Evolutionary conservation across 306 rosid species (phyloP), one percentile per base, ranked within the genome.

Genomic region (Lupinus albus): DNA sequence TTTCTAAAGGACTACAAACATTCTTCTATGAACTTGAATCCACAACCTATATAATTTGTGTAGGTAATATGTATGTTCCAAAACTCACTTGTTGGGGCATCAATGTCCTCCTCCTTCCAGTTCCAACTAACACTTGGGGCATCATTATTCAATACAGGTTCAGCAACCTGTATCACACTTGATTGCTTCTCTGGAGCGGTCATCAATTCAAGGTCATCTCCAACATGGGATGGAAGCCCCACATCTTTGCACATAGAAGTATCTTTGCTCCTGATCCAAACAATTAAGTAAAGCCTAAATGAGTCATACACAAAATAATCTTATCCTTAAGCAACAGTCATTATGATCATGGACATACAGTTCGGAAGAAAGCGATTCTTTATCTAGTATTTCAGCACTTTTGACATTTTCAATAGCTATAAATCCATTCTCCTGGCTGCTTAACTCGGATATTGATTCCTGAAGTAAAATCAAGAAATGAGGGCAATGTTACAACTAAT

Each of bases 41-140:
- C 18, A 56, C 54, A 15, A 20, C 8, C 32, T 46, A 12, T 12
- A 62, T 18, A 59, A 79, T 63, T 55, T 9, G 41, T 49, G 60
- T n/a, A 32, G 30, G 30, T 55, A 39, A 58, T 44, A 46, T 33
- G 20, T 53, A 68, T 61, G 18, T 42, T 10, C 47, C 70, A 65
- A 79, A 79, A 88, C 96, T 76, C 86, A 93, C 99, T 59, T 67
- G 83, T 78, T 28, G 97, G 97, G 52, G 95, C 97, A 78, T 85
- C 95, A 68, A 57, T 58, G 61, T 84, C 71, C 77, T 90, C 95
- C 70, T 75, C 87, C 63, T 79, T 86, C 99, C 91, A 86, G 41
- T 58, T 76, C 68, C 55, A 84, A 44, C 85, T 33, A 57, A 36
- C 59, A 28, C 71, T 56, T 42, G 84, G 80, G 55, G 81, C 63